Conservation (phyloP, 371 early-diverging fungal genomes). For the Apophysomyces variabilis region DNA sequence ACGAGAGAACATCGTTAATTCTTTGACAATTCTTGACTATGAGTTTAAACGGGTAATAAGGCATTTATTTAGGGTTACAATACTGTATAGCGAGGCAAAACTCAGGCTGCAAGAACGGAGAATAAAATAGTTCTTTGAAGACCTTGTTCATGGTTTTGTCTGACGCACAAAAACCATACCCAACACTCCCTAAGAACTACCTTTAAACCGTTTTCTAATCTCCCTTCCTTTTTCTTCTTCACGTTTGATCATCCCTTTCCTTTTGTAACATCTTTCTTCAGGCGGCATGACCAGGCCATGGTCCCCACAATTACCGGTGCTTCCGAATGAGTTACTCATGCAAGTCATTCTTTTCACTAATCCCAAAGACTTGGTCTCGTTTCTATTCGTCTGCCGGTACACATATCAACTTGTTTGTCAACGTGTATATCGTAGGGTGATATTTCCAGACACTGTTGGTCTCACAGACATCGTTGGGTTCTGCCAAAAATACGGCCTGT, state of each 20-base stretch:
- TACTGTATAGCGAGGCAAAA: not conserved
- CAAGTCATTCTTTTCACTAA: conserved; percentile 21
- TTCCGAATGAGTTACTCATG: conserved; percentile 36
- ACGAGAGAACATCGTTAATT: too few relatives aligned
- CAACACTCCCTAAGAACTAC: conserved; percentile 6
- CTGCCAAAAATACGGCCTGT: conserved; percentile 39
- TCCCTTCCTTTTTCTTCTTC: not conserved
- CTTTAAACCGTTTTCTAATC: not conserved
- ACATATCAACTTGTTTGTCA: conserved; percentile 41
- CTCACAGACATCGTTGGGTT: conserved; percentile 34
- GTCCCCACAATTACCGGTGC: conserved; percentile 3
- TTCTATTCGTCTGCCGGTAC: conserved; percentile 32
- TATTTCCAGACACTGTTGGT: conserved; percentile 39
- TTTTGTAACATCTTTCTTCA: not conserved
- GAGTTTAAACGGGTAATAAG: too few relatives aligned
- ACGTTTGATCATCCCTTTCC: conserved; percentile 8
- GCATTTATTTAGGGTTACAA: too few relatives aligned
- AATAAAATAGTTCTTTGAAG: not conserved
- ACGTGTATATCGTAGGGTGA: conserved; percentile 39
- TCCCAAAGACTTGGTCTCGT: conserved; percentile 14
- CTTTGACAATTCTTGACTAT: too few relatives aligned
- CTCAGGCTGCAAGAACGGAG: conserved; percentile 7
- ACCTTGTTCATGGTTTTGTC: conserved; percentile 5
- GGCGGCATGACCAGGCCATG: conserved; percentile 8
- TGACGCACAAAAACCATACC: not conserved